These are phyloP conservation scores for Endoconidiophora polonica DNA, from an alignment of 2,329 filamentous ascomycete genomes.

Conservation along the genomic window DNA sequence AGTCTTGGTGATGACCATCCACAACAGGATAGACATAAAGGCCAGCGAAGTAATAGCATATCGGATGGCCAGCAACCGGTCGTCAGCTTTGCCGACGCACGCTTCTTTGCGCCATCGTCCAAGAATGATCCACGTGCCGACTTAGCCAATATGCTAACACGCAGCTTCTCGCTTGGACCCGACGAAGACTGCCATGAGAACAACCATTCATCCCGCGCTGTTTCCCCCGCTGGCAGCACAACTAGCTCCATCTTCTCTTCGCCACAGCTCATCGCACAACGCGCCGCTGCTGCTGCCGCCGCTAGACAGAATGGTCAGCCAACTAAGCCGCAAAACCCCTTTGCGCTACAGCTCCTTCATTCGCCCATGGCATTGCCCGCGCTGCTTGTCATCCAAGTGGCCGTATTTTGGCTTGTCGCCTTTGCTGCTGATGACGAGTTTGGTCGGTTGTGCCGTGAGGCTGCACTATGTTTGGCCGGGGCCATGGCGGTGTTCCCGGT, in stretches of 20 bases:
- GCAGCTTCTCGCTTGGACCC: slow-evolving; percentile 20
- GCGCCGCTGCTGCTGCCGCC: slow-evolving; percentile 1
- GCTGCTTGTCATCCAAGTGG: slow-evolving; percentile 5
- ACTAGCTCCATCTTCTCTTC: slow-evolving; percentile 9
- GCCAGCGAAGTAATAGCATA: too few species aligned
- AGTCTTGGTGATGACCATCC: too few species aligned
- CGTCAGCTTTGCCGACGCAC: slow-evolving; percentile 34
- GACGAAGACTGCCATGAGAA: slow-evolving; percentile 3
- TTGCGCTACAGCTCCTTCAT: slow-evolving; percentile 9
- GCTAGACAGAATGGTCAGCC: not conserved
- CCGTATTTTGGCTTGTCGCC: slow-evolving; percentile 3
- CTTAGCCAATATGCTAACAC: slow-evolving; percentile 22
- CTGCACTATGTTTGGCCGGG: slow-evolving; percentile 7
- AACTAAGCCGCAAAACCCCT: not conserved
- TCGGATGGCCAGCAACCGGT: not conserved
- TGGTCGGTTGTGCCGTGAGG: slow-evolving; percentile 7
- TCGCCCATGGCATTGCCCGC: slow-evolving; percentile 10
- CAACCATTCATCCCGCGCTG: not conserved
- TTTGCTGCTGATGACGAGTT: slow-evolving; percentile 7
- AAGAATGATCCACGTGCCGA: slow-evolving; percentile 21
- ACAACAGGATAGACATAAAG: too few species aligned
- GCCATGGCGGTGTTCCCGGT: slow-evolving; percentile 10
- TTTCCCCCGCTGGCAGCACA: slow-evolving; percentile 5
- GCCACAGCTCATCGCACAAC: slow-evolving; percentile 6
- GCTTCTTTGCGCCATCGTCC: slow-evolving; percentile 28